These are phyloP conservation scores for Sphaerostilbella broomeana DNA, from an alignment of 2,329 filamentous ascomycete genomes.

Conservation along the genomic window DNA sequence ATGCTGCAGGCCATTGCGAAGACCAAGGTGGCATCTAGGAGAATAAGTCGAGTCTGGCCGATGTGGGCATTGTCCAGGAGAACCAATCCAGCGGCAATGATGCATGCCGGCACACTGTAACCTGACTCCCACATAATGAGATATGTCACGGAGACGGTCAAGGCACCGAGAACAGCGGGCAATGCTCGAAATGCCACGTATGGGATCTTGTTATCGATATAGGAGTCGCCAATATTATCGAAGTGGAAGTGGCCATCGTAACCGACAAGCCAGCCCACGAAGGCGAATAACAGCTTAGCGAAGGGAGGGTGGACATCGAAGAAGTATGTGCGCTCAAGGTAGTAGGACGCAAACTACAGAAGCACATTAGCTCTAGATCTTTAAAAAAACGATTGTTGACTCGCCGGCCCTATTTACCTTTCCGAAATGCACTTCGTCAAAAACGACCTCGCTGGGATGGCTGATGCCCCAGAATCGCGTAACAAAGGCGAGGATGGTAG, in stretches of 20 bases:
- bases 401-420: constrained; percentile 58
- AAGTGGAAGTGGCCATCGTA: constrained; percentile 97
- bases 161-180: constrained; percentile 81
- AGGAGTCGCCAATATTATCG: constrained; percentile 98
- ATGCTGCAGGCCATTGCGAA: constrained; percentile 95
- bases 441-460: constrained; percentile 94
- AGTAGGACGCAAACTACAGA: constrained; percentile 63
- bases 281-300: constrained; percentile 93
- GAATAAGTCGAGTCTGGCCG: constrained; percentile 88
- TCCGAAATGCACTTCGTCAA: constrained; percentile 98
- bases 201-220: constrained; percentile 92
- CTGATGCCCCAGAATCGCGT: constrained; percentile 95
- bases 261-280: constrained; percentile 95
- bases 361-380: background rate
- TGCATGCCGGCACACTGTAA: constrained; percentile 87
- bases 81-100: constrained; percentile 77
- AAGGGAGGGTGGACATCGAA: constrained; percentile 99
- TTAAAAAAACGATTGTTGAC: background rate
- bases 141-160: constrained; percentile 91
- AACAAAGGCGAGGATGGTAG: constrained; percentile 78
- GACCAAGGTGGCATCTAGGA: constrained; percentile 89
- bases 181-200: constrained; percentile 94
- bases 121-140: constrained; percentile 99
- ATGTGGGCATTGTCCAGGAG: constrained; percentile 98
- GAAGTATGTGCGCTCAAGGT: constrained; percentile 96